These are phyloP conservation scores for Picea abies DNA, from an alignment of 83 land plant genomes.

Conservation along the genomic window DNA sequence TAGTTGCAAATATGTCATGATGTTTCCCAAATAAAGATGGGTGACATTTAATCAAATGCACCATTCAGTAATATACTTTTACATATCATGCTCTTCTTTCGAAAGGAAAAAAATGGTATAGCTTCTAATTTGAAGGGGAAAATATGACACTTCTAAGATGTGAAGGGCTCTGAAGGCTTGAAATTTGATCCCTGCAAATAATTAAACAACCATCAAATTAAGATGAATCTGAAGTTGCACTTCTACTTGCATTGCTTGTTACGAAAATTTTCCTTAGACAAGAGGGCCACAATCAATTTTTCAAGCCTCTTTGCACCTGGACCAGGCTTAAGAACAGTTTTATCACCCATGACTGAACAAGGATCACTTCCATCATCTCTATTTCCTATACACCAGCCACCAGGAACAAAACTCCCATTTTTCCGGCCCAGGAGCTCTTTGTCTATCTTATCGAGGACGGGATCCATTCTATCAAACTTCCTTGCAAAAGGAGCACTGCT, in stretches of 20 bases:
- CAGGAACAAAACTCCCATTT: constrained; percentile 51
- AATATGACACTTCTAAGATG: too few species aligned
- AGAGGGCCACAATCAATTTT: constrained; percentile 37
- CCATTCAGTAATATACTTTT: too few species aligned
- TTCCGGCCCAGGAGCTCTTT: constrained; percentile 48
- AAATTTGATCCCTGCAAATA: too few species aligned
- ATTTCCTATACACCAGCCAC: constrained; percentile 78
- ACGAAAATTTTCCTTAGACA: constrained; percentile 52
- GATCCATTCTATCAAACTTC: constrained; percentile 62
- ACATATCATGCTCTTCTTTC: too few species aligned
- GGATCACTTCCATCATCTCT: constrained; percentile 53
- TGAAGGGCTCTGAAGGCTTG: too few species aligned
- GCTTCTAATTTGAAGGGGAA: too few species aligned
- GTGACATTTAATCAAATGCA: too few species aligned
- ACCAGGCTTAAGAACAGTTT: constrained; percentile 59
- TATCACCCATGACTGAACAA: constrained; percentile 57
- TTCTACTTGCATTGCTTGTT: constrained; percentile 57
- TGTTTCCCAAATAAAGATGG: too few species aligned
- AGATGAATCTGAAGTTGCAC: not conserved
- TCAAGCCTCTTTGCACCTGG: constrained; percentile 67
- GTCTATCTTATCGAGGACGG: constrained; percentile 72
- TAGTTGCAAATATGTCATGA: too few species aligned
- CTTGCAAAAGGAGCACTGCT: constrained; percentile 83
- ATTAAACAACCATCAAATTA: too few species aligned
- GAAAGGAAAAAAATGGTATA: too few species aligned